Percentiles rank a stretch among this genome's conserved stretches.
Conservation (phyloP, 257 asterid species). For the Ophiorrhiza pumila region DNA sequence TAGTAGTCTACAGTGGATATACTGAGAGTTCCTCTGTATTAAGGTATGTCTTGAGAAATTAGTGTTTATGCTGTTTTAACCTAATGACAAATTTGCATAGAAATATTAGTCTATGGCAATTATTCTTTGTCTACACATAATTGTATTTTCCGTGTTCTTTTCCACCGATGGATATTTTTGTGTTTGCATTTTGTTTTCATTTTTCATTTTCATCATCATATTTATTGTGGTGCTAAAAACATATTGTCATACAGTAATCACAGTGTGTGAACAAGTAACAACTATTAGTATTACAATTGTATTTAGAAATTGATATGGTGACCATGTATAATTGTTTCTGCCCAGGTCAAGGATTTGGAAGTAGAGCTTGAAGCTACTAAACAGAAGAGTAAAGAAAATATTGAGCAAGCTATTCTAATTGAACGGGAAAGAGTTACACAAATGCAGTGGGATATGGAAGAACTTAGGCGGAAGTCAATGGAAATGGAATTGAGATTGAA, state of each 20-base stretch:
- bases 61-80: neutral
- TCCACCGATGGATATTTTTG: neutral
- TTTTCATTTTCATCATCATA: neutral
- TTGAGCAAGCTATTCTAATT: slow-evolving; percentile 79
- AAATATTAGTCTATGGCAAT: neutral
- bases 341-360: slow-evolving; percentile 94
- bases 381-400: slow-evolving; percentile 82
- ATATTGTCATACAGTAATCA: neutral
- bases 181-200: neutral
- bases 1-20: neutral
- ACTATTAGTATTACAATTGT: neutral
- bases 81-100: slow-evolving; percentile 5
- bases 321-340: neutral
- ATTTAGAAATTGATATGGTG: neutral
- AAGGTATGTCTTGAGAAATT: neutral
- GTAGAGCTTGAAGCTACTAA: slow-evolving; percentile 89
- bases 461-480: slow-evolving; percentile 69
- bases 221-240: neutral
- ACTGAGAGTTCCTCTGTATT: neutral
- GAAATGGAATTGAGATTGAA: slow-evolving; percentile 85
- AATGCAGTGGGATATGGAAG: slow-evolving; percentile 99
- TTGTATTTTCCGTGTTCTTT: neutral
- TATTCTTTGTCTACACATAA: neutral
- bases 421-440: slow-evolving; percentile 94
- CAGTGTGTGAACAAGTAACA: neutral